Percentiles rank a stretch among this genome's conserved stretches.
Conservation (phyloP, 352 stramenopile genomes). For the Phytophthora tentaculata region DNA sequence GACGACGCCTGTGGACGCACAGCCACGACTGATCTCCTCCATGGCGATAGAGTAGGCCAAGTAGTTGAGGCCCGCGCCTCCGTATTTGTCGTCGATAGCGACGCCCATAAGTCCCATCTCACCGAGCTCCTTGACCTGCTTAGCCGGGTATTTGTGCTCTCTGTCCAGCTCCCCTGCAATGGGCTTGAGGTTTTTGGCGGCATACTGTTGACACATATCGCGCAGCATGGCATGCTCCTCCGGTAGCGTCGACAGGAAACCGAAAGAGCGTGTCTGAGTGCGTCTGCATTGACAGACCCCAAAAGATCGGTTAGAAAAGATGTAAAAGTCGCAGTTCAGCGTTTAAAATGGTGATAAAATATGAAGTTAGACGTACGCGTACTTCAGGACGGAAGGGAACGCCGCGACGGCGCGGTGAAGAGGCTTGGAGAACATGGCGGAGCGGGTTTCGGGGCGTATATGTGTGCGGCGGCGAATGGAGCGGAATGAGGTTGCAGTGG, state of each 20-base stretch:
- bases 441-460: neutral
- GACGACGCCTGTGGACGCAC: slow-evolving; percentile 95
- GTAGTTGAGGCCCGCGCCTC: slow-evolving; percentile 94
- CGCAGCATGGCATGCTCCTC: slow-evolving; percentile 97
- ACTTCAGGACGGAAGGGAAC: slow-evolving; percentile 36
- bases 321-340: neutral
- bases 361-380: slow-evolving; percentile 20
- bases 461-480: slow-evolving; percentile 11
- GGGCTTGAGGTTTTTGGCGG: slow-evolving; percentile 93
- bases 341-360: neutral
- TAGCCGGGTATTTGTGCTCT: slow-evolving; percentile 83
- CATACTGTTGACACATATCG: slow-evolving; percentile 96
- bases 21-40: slow-evolving; percentile 97
- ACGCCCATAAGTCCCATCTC: slow-evolving; percentile 97
- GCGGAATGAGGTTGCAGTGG: slow-evolving; percentile 26
- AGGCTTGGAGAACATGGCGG: slow-evolving; percentile 47
- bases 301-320: slow-evolving; percentile 16
- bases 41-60: slow-evolving; percentile 98
- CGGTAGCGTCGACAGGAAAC: slow-evolving; percentile 78
- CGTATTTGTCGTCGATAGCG: slow-evolving; percentile 88
- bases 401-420: slow-evolving; percentile 37
- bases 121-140: slow-evolving; percentile 87
- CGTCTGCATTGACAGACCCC: slow-evolving; percentile 13
- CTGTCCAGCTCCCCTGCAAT: slow-evolving; percentile 92
- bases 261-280: slow-evolving; percentile 49